These are phyloP conservation scores for Cornus kousa DNA, from an alignment of 148 eudicot species.

Conservation along the genomic window DNA sequence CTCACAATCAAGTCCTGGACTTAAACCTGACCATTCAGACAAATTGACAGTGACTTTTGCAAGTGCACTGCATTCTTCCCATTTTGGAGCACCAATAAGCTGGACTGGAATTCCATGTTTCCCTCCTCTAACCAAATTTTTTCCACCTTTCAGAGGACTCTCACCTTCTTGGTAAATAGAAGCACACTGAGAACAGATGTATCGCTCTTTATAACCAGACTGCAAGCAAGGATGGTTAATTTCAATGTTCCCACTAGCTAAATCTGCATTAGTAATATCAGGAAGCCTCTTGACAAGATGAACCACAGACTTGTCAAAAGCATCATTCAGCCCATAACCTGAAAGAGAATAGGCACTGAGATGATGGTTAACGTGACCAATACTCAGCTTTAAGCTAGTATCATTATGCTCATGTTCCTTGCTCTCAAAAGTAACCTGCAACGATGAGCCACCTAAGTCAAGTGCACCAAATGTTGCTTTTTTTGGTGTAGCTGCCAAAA, in stretches of 20 bases:
- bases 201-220: slow-evolving; percentile 73
- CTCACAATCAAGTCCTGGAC: slow-evolving; percentile 77
- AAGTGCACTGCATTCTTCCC: slow-evolving; percentile 80
- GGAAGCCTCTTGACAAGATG: slow-evolving; percentile 69
- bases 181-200: slow-evolving; percentile 69
- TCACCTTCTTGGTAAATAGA: slow-evolving; percentile 44
- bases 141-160: slow-evolving; percentile 42
- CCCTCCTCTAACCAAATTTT: slow-evolving; percentile 39
- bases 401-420: slow-evolving; percentile 45
- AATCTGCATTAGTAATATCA: slow-evolving; percentile 39
- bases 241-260: slow-evolving; percentile 58
- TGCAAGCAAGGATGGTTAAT: slow-evolving; percentile 92
- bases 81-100: slow-evolving; percentile 82
- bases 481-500: slow-evolving; percentile 68
- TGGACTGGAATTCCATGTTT: slow-evolving; percentile 57
- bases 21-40: slow-evolving; percentile 83
- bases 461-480: slow-evolving; percentile 90
- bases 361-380: slow-evolving; percentile 89
- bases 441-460: slow-evolving; percentile 96
- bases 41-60: slow-evolving; percentile 83
- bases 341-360: slow-evolving; percentile 90
- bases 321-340: slow-evolving; percentile 97
- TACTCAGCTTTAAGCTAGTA: slow-evolving; percentile 80
- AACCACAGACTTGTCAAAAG: slow-evolving; percentile 91
- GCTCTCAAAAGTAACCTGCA: slow-evolving; percentile 96